Percentiles rank a stretch among this genome's conserved stretches.
Conservation (phyloP, 495 filamentous ascomycete species). For the Sordaria brevicollis region DNA sequence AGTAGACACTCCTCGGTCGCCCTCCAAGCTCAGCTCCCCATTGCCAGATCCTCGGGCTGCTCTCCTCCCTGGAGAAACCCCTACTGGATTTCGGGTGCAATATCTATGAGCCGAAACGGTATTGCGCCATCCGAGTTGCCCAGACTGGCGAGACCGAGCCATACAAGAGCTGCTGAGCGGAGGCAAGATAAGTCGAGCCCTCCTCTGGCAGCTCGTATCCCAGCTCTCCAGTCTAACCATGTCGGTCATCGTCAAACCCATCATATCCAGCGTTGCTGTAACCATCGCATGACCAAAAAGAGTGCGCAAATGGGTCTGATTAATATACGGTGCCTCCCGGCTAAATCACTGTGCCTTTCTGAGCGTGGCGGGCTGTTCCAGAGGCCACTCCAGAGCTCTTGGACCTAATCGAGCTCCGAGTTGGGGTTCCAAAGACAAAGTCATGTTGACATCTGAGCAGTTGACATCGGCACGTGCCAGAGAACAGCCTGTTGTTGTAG, state of each 20-base stretch:
- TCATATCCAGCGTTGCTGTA: background rate
- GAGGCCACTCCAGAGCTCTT: constrained; percentile 2
- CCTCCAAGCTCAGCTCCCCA: background rate
- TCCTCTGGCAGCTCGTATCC: background rate
- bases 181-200: background rate
- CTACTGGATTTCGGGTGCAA: background rate
- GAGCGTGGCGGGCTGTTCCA: constrained; percentile 8
- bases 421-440: background rate
- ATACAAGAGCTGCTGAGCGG: background rate
- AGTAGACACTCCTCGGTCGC: background rate
- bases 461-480: background rate
- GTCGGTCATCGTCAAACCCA: background rate
- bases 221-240: background rate
- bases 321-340: constrained; percentile 21
- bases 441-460: background rate
- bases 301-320: background rate
- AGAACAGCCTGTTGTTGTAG: background rate
- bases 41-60: background rate
- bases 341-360: constrained; percentile 23
- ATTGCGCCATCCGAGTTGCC: background rate
- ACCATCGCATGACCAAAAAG: background rate
- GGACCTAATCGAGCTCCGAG: background rate
- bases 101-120: background rate
- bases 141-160: background rate
- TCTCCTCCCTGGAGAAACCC: background rate